phyloP scores from a whole-genome alignment of 2,329 filamentous ascomycete genomes.

The Stagonosporopsis tanaceti region DNA sequence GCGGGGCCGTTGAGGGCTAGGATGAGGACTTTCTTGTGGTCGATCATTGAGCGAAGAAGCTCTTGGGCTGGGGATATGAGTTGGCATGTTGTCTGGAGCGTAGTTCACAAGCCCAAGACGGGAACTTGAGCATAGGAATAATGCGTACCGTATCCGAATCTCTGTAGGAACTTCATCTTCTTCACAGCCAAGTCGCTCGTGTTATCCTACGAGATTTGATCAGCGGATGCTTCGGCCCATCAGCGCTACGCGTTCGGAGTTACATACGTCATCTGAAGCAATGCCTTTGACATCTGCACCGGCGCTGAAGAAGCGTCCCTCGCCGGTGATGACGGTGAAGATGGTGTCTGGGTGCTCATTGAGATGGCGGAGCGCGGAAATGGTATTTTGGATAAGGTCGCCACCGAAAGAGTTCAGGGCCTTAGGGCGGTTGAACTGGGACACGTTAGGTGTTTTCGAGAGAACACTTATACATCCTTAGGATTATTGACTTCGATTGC shows the following conservation, averaged over 20 bases:
- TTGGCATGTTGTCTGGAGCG: neutral
- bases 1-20: slow-evolving; percentile 61
- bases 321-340: slow-evolving; percentile 61
- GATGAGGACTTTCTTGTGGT: slow-evolving; percentile 61
- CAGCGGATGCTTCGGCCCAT: slow-evolving; percentile 15
- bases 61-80: slow-evolving; percentile 28
- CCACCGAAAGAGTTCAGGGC: slow-evolving; percentile 59
- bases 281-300: slow-evolving; percentile 58
- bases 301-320: slow-evolving; percentile 60
- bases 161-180: slow-evolving; percentile 39
- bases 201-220: slow-evolving; percentile 21
- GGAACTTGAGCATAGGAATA: neutral
- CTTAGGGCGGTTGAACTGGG: slow-evolving; percentile 59
- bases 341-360: slow-evolving; percentile 59
- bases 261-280: slow-evolving; percentile 18
- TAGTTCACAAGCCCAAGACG: neutral
- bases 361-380: slow-evolving; percentile 55
- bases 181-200: slow-evolving; percentile 42
- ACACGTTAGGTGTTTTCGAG: neutral
- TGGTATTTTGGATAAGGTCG: slow-evolving; percentile 54
- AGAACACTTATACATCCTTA: no score
- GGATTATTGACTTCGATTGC: neutral
- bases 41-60: slow-evolving; percentile 57
- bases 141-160: slow-evolving; percentile 43
- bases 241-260: neutral